Percentiles rank a stretch among this genome's conserved stretches.
Evolutionary conservation across 2,329 filamentous ascomycete genomes (phyloP).

Genomic region (Monosporascus sp.): DNA sequence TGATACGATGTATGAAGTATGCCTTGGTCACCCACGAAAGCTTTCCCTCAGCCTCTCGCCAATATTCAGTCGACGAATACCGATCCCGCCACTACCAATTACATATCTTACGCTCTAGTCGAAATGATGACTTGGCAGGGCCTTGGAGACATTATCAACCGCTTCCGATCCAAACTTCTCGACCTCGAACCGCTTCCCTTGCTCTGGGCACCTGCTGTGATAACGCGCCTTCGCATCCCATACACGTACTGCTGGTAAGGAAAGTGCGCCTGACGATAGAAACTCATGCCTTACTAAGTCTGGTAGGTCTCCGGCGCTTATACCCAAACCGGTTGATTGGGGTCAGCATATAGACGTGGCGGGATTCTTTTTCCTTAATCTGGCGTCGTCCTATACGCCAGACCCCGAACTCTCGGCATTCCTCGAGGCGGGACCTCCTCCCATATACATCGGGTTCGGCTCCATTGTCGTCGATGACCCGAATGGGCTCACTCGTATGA

Average conservation of each 20-base stretch:
- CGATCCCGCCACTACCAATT: conserved; percentile 64
- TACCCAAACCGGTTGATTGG: conserved; percentile 50
- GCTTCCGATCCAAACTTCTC: conserved; percentile 65
- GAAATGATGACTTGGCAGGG: conserved; percentile 95
- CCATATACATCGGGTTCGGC: conserved; percentile 53
- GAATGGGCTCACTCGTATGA: conserved; percentile 34
- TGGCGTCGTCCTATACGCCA: conserved; percentile 28
- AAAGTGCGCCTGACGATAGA: background rate
- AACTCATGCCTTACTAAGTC: background rate
- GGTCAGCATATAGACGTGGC: conserved; percentile 46
- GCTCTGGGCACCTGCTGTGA: conserved; percentile 76
- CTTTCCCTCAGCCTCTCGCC: conserved; percentile 80
- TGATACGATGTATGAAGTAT: conserved; percentile 40
- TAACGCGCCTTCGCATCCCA: conserved; percentile 70
- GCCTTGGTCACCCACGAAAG: conserved; percentile 83
- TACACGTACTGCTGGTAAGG: conserved; percentile 83
- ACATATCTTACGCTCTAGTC: conserved; percentile 75
- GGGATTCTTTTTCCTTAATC: conserved; percentile 50
- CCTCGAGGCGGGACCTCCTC: conserved; percentile 39
- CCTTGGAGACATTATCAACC: conserved; percentile 84
- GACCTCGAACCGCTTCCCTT: conserved; percentile 73
- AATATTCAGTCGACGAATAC: conserved; percentile 67
- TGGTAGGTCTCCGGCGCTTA: conserved; percentile 33
- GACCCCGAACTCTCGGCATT: conserved; percentile 32
- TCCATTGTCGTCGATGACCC: conserved; percentile 51